Evolutionary conservation across 352 stramenopile species (phyloP).

Genomic region (Globisporangium acanthophoron): DNA sequence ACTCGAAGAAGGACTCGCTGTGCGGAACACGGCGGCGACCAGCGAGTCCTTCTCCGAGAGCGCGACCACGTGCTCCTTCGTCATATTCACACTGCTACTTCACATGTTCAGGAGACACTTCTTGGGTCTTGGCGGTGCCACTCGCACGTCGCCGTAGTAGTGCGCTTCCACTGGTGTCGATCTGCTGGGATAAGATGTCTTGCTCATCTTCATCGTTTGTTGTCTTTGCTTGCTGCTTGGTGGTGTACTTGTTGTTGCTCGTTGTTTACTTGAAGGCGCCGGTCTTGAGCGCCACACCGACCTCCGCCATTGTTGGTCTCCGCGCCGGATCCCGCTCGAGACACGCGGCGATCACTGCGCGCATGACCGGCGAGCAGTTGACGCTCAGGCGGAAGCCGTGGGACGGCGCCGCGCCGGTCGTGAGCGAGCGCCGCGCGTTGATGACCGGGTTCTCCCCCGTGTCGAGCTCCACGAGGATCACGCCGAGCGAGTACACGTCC

Average conservation of each 20-base stretch:
- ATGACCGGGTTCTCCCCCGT: conserved; percentile 59
- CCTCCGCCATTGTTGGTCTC: conserved; percentile 56
- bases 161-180: too few species aligned
- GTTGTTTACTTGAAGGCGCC: conserved; percentile 42
- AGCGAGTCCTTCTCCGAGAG: too few species aligned
- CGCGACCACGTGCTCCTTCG: too few species aligned
- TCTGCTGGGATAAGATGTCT: neutral
- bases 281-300: conserved; percentile 55
- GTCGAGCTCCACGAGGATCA: conserved; percentile 76
- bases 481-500: conserved; percentile 74
- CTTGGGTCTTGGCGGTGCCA: too few species aligned
- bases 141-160: too few species aligned
- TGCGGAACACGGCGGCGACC: too few species aligned
- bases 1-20: too few species aligned
- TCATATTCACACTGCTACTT: too few species aligned
- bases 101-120: too few species aligned
- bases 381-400: conserved; percentile 49
- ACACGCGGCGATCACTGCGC: conserved; percentile 57
- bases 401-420: conserved; percentile 25
- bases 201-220: neutral
- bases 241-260: neutral
- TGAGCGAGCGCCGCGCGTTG: conserved; percentile 41
- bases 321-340: conserved; percentile 43
- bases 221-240: neutral
- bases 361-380: conserved; percentile 59